Base-by-base conservation (phyloP, 768 basidiomycete species). In the Suillus occidentalis region DNA sequence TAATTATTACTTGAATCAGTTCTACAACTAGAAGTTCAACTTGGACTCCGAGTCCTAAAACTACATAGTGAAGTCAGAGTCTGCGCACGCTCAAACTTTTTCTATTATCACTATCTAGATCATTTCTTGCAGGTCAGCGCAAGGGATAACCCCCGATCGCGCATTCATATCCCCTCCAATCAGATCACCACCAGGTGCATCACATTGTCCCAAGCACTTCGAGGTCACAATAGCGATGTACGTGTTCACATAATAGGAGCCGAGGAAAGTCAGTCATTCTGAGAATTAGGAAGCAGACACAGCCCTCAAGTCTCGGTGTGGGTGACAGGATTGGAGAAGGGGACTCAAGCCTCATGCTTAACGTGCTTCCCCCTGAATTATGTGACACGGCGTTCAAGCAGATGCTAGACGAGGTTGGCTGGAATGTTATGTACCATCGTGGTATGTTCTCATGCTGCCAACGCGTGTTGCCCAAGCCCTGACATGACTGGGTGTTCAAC, bases 371-470 rank as follows among this genome's bases (percentile, higher is more conserved):
- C 0, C 69, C 77, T 0, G 85, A 86, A 6, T 72, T 91, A 39
- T 87, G 83, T 3, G 80, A 80, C 8, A 72, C 71, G 20, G 88
- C 85, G 0, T 92, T 92, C 70, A 85, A 84, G 56, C 82, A 77
- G 6, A 66, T 92, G 67, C 81, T 76, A 65, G 75, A 80, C 12
- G 91, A 93, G 71, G 92, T 93, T 0, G 78, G 81, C 56, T 94
- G 91, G 90, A 80, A 84, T 55, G 80, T 80, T 3, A 94, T 94
- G 91, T 77, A 85, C 66, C 91, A 92, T 74, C 81, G 88, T 75
- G 91, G 91, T 85, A 62, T n/a, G 78, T 69, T 4, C 6, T 25
- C 57, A 6, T 25, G 16, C 14, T 25, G 22, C 20, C 25, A 10
- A 25, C 37, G 43, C 14, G 36, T 40, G 66, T 52, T 65, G n/a